Percentiles rank a stretch among this genome's conserved stretches.
Evolutionary conservation across 805 yeast species (phyloP).

Genomic region (Wickerhamiella brachini): DNA sequence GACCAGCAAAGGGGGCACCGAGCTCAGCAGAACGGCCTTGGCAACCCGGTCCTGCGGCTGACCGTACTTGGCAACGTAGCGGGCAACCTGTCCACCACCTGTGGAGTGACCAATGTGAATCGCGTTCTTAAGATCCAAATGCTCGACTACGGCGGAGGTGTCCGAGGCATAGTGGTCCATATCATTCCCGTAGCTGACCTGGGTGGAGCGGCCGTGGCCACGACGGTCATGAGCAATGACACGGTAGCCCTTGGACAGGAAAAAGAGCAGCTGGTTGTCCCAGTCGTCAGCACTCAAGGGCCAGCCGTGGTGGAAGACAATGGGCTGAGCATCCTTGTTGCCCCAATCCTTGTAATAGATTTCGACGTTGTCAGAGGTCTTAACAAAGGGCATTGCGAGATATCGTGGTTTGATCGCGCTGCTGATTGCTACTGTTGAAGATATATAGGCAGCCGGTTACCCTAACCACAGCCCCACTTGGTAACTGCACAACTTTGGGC

Average conservation of each 20-base stretch:
- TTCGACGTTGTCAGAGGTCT: slow-evolving; percentile 1
- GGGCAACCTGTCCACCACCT: slow-evolving; percentile 5
- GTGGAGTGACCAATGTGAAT: slow-evolving; percentile 6
- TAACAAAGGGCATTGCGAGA: slow-evolving; percentile 2
- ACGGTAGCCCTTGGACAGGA: slow-evolving; percentile 4
- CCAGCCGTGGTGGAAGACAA: slow-evolving; percentile 6
- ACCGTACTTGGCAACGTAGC: slow-evolving; percentile 1
- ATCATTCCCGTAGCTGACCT: slow-evolving; percentile 3
- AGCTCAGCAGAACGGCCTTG: slow-evolving; percentile 3
- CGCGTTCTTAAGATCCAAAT: slow-evolving; percentile 3
- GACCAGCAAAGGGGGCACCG: slow-evolving; percentile 3
- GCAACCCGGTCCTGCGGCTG: slow-evolving; percentile 1
- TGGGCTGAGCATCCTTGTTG: slow-evolving; percentile 1
- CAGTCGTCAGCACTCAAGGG: slow-evolving; percentile 5
- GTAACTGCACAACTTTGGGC: background rate
- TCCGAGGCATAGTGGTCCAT: slow-evolving; percentile 6
- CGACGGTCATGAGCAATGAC: slow-evolving; percentile 6
- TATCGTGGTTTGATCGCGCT: too few species aligned
- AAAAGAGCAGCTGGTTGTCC: slow-evolving; percentile 6
- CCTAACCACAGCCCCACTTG: background rate
- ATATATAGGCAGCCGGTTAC: background rate
- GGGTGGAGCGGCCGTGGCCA: slow-evolving; percentile 5
- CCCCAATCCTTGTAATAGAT: slow-evolving; percentile 7
- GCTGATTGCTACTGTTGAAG: too few species aligned
- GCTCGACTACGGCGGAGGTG: background rate